These are phyloP conservation scores for Fusarium duplospermum DNA, from an alignment of 2,329 filamentous ascomycete species.

Conservation along the genomic window DNA sequence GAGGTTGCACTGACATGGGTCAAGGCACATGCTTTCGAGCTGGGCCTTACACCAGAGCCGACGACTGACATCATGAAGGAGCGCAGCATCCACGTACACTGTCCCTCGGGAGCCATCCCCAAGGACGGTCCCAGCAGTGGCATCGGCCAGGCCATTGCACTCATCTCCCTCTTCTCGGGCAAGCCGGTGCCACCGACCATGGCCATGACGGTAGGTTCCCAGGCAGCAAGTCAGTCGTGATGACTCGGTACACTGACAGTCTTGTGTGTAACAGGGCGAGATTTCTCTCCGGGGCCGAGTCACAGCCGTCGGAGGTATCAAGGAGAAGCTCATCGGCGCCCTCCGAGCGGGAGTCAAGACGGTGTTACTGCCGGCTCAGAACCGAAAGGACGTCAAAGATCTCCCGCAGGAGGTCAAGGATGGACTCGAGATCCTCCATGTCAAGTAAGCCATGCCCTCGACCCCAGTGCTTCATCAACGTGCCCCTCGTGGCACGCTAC, in stretches of 20 bases:
- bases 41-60: constrained; percentile 84
- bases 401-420: constrained; percentile 89
- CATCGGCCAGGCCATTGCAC: constrained; percentile 91
- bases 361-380: constrained; percentile 87
- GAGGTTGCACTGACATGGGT: constrained; percentile 98
- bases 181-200: constrained; percentile 90
- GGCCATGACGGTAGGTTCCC: constrained; percentile 83
- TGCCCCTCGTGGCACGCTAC: constrained; percentile 30
- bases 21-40: constrained; percentile 91
- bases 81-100: constrained; percentile 94
- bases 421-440: constrained; percentile 88
- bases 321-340: constrained; percentile 97
- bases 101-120: constrained; percentile 91
- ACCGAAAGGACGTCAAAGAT: constrained; percentile 92
- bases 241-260: constrained; percentile 39
- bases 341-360: constrained; percentile 94
- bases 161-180: constrained; percentile 89
- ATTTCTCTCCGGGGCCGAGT: constrained; percentile 88
- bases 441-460: constrained; percentile 72
- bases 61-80: constrained; percentile 96
- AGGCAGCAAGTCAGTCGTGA: constrained; percentile 32
- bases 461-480: constrained; percentile 54
- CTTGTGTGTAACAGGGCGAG: constrained; percentile 63
- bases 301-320: constrained; percentile 95
- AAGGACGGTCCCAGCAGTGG: constrained; percentile 92